Base-by-base conservation (phyloP, 2,329 filamentous ascomycete species). In the Bisporella sp. region DNA sequence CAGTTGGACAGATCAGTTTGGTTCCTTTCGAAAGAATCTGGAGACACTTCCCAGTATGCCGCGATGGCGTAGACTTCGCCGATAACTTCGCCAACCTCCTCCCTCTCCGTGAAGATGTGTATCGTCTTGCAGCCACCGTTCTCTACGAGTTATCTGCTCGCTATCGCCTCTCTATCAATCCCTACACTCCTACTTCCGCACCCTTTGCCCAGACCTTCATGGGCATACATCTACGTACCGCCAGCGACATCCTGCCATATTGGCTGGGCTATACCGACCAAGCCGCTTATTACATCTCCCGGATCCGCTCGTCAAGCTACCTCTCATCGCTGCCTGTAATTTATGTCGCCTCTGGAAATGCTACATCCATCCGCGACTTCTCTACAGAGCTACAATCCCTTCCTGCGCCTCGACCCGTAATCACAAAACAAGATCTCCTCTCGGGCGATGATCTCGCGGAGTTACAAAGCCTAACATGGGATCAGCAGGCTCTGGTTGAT, bases 351-450 rank as follows among this genome's bases (percentile, higher is more conserved):
- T 31, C 28, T 31, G 42, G 29, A 11, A 67, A 68, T 12, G 5
- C 42, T n/a, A 9, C 13, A 31, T 12, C 42, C 11, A 31, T 9
- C 12, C 31, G 7, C 4, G 12, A 13, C 40, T 42, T 5, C 41
- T 12, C 12, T 29, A 30, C 2, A 31, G 8, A 44, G 8, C 30
- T 29, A 8, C n/a, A 28, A 21, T 31, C 31, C 21, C 45, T 51
- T 39, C 62, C 66, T 11, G 56, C 63, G 37, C 42, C 33, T 43
- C 54, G 72, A 11, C 66, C 41, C 6, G 21, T 44, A 13, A 9
- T 45, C 9, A 45, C 42, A 9, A 45, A 29, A 31, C 9, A 9
- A 6, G 42, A 45, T 32, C 28, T 45, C 13, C 42, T 45, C 9
- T 9, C 4, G 30, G 28, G 21, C n/a, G 28, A 12, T 9, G 42